Evolutionary conservation across 495 filamentous ascomycete species (phyloP), one percentile per base, ranked within the genome.

Genomic region (Corynascus novoguineensis): DNA sequence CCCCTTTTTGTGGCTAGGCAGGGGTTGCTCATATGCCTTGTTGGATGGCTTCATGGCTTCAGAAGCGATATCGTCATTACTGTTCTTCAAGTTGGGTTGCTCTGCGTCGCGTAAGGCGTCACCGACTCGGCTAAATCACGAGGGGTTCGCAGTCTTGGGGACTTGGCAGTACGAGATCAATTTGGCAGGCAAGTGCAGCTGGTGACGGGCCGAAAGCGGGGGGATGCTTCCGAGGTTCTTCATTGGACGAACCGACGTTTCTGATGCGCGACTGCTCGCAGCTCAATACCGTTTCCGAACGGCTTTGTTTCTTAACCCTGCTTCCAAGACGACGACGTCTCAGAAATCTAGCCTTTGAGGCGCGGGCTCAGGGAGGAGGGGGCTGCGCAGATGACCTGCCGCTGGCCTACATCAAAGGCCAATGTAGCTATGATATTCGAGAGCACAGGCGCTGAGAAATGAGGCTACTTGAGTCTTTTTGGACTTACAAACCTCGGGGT

Each of bases 71-170:
- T 5, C 48, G 9, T 25, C 15, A 21, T 52, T 19, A 15, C 19
- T 27, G 10, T 29, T 19, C 9, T 45, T 14, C 11, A 34, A 1
- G 51, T 54, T 54, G 51, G 50, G 51, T 54, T 54, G 28, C 51
- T 44, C 40, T 54, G 51, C 38, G 53, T 53, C 22, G 56, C 34
- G 24, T 27, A 52, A 58, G 31, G 38, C 32, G 48, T 48, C 31
- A 44, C 50, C 38, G 41, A 41, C 24, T 9, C 28, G 42, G 42
- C 42, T 46, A 25, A 46, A 46, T 7, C 15, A 10, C 5, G 45
- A 41, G n/a, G 34, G 4, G 21, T 8, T 44, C n/a, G n/a, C n/a
- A n/a, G n/a, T n/a, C n/a, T n/a, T n/a, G n/a, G n/a, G n/a, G n/a
- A n/a, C n/a, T n/a, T n/a, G n/a, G n/a, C n/a, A n/a, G n/a, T n/a